Evolutionary conservation across 495 filamentous ascomycete genomes (phyloP).

Genomic region (Cryomyces minteri): DNA sequence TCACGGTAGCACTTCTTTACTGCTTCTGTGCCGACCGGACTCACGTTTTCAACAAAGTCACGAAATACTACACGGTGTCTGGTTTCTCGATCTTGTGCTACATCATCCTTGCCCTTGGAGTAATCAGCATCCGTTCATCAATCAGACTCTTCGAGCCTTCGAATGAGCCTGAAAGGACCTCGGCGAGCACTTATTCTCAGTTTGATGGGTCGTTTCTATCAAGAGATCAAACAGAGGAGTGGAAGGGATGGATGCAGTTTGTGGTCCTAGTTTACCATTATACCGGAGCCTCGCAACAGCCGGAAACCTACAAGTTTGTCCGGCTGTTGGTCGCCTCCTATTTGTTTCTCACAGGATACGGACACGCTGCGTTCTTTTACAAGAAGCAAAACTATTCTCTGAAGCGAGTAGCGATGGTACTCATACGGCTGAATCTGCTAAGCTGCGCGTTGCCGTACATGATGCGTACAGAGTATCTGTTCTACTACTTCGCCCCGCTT

Average conservation of each 20-base stretch:
- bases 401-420: constrained; percentile 25
- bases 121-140: neutral
- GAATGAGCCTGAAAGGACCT: neutral
- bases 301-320: constrained; percentile 34
- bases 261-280: constrained; percentile 40
- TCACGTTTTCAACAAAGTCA: constrained; percentile 33
- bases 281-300: constrained; percentile 28
- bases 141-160: neutral
- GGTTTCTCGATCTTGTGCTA: constrained; percentile 24
- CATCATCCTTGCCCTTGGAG: neutral
- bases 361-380: constrained; percentile 37
- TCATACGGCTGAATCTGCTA: constrained; percentile 38
- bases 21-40: constrained; percentile 31
- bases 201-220: constrained; percentile 23
- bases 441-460: constrained; percentile 32
- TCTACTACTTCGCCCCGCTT: constrained; percentile 43
- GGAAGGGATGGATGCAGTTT: constrained; percentile 47
- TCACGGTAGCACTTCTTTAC: neutral
- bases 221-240: constrained; percentile 39
- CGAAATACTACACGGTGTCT: constrained; percentile 26
- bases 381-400: constrained; percentile 35
- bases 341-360: constrained; percentile 42
- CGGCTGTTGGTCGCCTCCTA: constrained; percentile 39
- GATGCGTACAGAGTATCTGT: constrained; percentile 36
- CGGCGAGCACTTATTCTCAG: no score